phyloP scores from a whole-genome alignment of 2,329 filamentous ascomycete genomes.

The Graphilbum sp. region DNA sequence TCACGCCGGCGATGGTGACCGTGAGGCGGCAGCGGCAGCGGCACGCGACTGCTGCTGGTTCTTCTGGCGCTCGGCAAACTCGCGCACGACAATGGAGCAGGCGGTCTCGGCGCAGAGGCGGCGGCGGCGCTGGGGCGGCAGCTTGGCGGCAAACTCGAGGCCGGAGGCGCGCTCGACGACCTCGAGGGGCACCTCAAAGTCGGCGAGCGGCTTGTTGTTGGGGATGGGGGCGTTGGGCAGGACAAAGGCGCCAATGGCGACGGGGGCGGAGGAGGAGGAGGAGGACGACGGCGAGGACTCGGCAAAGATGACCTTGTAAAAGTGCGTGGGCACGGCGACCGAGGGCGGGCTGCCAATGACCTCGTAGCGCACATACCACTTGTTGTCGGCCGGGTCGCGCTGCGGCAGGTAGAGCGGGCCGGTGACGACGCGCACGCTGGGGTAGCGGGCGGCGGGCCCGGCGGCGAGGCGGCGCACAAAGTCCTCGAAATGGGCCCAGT shows the following conservation, averaged over 20 bases:
- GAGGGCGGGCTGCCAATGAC: conserved; percentile 88
- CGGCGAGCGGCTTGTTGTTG: conserved; percentile 70
- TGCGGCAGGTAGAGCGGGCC: conserved; percentile 87
- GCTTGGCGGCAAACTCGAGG: conserved; percentile 71
- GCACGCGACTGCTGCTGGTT: conserved; percentile 19
- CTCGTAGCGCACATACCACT: conserved; percentile 93
- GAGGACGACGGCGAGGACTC: no score
- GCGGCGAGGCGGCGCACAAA: conserved; percentile 81
- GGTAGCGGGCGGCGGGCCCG: conserved; percentile 46
- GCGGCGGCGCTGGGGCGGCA: conserved; percentile 58
- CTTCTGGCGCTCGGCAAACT: conserved; percentile 52
- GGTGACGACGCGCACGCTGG: conserved; percentile 79
- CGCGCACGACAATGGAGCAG: conserved; percentile 69
- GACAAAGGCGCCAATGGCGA: conserved; percentile 87
- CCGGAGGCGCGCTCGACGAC: conserved; percentile 83
- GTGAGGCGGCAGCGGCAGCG: no score
- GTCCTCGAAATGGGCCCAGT: conserved; percentile 98
- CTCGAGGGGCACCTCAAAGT: conserved; percentile 93
- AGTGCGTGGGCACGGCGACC: conserved; percentile 92
- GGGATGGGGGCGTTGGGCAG: conserved; percentile 80
- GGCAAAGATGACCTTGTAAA: conserved; percentile 97
- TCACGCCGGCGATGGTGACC: no score
- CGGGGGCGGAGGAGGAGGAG: no score
- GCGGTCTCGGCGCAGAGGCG: conserved; percentile 73
- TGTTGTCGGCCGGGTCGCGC: conserved; percentile 64